Evolutionary conservation across 176 grass and related monocot genomes (phyloP).

Genomic region (Raddia guianensis): DNA sequence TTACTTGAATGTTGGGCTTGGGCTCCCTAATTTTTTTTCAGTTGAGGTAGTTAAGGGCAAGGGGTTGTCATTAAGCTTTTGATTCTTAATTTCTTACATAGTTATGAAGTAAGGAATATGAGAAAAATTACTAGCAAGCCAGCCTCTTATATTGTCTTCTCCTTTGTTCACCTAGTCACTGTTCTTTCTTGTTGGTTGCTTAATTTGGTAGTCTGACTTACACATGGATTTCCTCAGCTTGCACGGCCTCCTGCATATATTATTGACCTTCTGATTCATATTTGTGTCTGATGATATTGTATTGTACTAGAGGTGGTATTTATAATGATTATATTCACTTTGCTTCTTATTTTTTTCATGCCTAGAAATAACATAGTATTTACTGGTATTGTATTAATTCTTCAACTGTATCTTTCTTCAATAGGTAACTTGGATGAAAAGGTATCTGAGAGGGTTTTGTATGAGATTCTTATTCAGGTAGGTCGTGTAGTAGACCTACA

Average conservation of each 20-base stretch:
- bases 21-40: background rate
- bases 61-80: background rate
- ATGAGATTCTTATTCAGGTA: slow-evolving; percentile 98
- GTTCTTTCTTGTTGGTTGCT: slow-evolving; percentile 6
- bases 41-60: background rate
- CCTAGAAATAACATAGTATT: background rate
- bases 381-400: slow-evolving; percentile 31
- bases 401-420: slow-evolving; percentile 37
- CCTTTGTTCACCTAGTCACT: slow-evolving; percentile 22
- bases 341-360: background rate
- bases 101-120: slow-evolving; percentile 9
- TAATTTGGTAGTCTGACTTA: background rate
- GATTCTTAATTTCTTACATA: background rate
- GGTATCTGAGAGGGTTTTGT: slow-evolving; percentile 77
- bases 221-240: background rate
- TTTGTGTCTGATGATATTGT: background rate
- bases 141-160: background rate
- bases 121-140: background rate
- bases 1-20: background rate
- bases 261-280: slow-evolving; percentile 17
- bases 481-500: slow-evolving; percentile 88
- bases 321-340: slow-evolving; percentile 23
- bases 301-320: background rate
- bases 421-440: slow-evolving; percentile 99
- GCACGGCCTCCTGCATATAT: background rate